Evolutionary conservation across 169 alveolate genomes (phyloP).

Genomic region (Perkinsus chesapeaki): DNA sequence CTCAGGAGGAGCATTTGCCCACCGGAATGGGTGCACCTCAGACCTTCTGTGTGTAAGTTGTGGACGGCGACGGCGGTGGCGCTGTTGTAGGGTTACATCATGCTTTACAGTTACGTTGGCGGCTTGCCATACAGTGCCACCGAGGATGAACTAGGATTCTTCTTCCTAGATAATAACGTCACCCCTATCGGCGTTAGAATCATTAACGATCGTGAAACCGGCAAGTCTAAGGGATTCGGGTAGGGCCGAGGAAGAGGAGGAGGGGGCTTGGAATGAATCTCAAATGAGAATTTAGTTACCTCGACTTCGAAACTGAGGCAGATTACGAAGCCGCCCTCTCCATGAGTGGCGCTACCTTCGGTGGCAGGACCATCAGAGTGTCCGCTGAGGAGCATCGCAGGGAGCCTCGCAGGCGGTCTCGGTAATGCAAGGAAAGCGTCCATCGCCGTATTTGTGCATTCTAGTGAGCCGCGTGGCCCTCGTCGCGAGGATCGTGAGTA

Average conservation of each 20-base stretch:
- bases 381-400: conserved; percentile 2
- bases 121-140: not conserved
- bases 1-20: not conserved
- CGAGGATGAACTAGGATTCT: not conserved
- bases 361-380: not conserved
- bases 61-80: not conserved
- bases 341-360: not conserved
- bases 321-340: not conserved
- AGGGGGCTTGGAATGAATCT: not conserved
- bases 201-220: not conserved
- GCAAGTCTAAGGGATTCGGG: not conserved
- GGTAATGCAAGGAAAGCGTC: too few species aligned
- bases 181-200: not conserved
- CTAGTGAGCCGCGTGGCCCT: not conserved
- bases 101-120: not conserved
- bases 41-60: not conserved
- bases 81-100: not conserved
- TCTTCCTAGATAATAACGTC: not conserved
- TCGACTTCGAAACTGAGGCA: not conserved
- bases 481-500: not conserved
- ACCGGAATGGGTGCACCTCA: not conserved
- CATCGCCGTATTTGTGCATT: too few species aligned
- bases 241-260: not conserved
- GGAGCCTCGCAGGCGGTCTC: not conserved
- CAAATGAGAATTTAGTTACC: not conserved